Conservation (phyloP, 768 basidiomycete genomes). For the Suillus bovinus region DNA sequence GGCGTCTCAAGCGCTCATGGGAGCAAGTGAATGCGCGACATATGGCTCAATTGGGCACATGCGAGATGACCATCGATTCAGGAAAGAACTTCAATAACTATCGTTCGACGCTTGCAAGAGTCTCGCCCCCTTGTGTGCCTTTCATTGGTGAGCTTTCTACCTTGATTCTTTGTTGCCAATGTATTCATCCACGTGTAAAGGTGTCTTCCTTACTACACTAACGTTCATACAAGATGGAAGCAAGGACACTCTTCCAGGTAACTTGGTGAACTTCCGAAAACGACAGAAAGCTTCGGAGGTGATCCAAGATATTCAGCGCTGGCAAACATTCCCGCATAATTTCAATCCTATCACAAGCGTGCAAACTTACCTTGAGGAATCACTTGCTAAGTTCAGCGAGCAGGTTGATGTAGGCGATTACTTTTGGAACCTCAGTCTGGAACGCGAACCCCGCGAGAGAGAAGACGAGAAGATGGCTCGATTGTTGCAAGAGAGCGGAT, state of each 20-base stretch:
- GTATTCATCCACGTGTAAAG: slow-evolving; percentile 39
- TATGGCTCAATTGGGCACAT: slow-evolving; percentile 69
- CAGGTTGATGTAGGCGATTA: slow-evolving; percentile 68
- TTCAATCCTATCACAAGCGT: slow-evolving; percentile 68
- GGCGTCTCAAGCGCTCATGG: slow-evolving; percentile 91
- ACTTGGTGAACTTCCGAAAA: slow-evolving; percentile 93
- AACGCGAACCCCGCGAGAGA: slow-evolving; percentile 89
- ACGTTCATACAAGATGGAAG: slow-evolving; percentile 99
- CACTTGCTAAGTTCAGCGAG: slow-evolving; percentile 69
- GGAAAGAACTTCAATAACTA: slow-evolving; percentile 96
- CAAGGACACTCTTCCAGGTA: slow-evolving; percentile 75
- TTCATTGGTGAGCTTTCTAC: slow-evolving; percentile 74
- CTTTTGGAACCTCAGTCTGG: slow-evolving; percentile 84
- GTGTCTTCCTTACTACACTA: slow-evolving; percentile 92
- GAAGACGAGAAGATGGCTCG: slow-evolving; percentile 98
- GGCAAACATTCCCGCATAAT: slow-evolving; percentile 92
- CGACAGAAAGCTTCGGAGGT: slow-evolving; percentile 95
- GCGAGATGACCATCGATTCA: slow-evolving; percentile 90
- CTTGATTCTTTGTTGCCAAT: not conserved
- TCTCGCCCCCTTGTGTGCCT: slow-evolving; percentile 92
- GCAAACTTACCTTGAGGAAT: slow-evolving; percentile 75
- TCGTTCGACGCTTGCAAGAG: slow-evolving; percentile 75
- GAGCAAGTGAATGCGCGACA: slow-evolving; percentile 80
- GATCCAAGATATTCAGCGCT: slow-evolving; percentile 94
- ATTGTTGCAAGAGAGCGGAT: slow-evolving; percentile 84